These are phyloP conservation scores for Kluyveromyces nonfermentans DNA, from an alignment of 805 yeast species.

Conservation along the genomic window DNA sequence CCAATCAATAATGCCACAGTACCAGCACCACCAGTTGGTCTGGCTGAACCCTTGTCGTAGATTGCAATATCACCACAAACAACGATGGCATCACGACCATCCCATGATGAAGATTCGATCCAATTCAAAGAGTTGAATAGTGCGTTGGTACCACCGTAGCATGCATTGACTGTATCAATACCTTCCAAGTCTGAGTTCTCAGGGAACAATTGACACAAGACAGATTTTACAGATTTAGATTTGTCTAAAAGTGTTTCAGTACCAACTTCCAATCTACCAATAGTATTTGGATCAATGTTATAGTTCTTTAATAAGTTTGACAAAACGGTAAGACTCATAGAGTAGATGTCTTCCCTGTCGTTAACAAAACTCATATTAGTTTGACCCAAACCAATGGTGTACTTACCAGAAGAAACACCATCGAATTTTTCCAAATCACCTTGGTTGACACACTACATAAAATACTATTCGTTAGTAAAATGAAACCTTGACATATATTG, in stretches of 20 bases:
- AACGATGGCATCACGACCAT: conserved; percentile 94
- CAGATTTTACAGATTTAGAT: conserved; percentile 93
- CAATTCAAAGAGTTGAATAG: conserved; percentile 89
- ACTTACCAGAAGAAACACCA: conserved; percentile 86
- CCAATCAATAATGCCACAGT: conserved; percentile 91
- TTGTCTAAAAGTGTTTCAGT: conserved; percentile 95
- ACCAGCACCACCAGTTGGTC: conserved; percentile 99
- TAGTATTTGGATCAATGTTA: conserved; percentile 65
- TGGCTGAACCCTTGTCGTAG: conserved; percentile 93
- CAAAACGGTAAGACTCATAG: conserved; percentile 84
- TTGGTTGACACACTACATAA: conserved; percentile 61
- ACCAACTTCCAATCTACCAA: conserved; percentile 97
- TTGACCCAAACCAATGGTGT: conserved; percentile 97
- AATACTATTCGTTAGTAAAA: neutral
- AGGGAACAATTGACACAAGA: conserved; percentile 86
- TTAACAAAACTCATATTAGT: conserved; percentile 96
- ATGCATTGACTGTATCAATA: conserved; percentile 90
- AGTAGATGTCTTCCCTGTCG: conserved; percentile 95
- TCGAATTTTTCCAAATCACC: conserved; percentile 76
- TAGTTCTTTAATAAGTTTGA: conserved; percentile 69
- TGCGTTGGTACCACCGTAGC: conserved; percentile 98
- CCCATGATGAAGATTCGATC: conserved; percentile 95
- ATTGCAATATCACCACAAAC: conserved; percentile 98
- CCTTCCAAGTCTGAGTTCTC: conserved; percentile 92
- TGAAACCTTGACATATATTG: no score